phyloP scores from a whole-genome alignment of 768 basidiomycete species.

The Mycena polygramma region DNA sequence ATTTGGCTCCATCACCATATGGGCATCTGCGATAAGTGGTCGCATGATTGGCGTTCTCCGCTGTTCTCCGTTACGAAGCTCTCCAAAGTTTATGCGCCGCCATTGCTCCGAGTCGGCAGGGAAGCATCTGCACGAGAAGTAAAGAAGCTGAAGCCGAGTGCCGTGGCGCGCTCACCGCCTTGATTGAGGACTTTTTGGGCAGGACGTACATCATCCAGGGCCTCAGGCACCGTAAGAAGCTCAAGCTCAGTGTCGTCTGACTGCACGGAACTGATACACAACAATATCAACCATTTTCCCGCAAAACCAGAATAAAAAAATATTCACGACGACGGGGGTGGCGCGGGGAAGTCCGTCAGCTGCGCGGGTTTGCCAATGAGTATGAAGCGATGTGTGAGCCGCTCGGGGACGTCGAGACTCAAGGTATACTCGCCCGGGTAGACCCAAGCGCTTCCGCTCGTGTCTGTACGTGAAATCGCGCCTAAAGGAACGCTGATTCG shows the following conservation, averaged over 20 bases:
- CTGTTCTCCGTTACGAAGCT: neutral
- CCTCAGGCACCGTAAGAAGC: slow-evolving; percentile 13
- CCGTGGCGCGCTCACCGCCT: slow-evolving; percentile 26
- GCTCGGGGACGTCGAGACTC: slow-evolving; percentile 37
- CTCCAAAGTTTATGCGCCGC: slow-evolving; percentile 5
- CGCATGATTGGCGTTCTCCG: slow-evolving; percentile 2
- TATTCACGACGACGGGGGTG: slow-evolving; percentile 36
- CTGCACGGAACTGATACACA: slow-evolving; percentile 27
- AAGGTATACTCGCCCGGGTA: slow-evolving; percentile 34
- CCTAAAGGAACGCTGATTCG: slow-evolving; percentile 30
- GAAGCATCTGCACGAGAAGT: slow-evolving; percentile 25
- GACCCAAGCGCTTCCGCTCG: slow-evolving; percentile 30
- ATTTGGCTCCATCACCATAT: slow-evolving; percentile 16
- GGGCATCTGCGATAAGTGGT: neutral
- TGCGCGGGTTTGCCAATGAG: slow-evolving; percentile 27
- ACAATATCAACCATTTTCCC: slow-evolving; percentile 33
- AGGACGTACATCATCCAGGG: slow-evolving; percentile 8
- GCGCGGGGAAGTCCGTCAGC: slow-evolving; percentile 36
- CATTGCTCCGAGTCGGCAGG: neutral
- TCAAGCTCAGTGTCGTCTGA: slow-evolving; percentile 31
- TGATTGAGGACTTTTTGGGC: slow-evolving; percentile 28
- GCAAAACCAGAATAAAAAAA: slow-evolving; percentile 17
- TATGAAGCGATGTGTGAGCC: slow-evolving; percentile 33
- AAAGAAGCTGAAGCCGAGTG: slow-evolving; percentile 13
- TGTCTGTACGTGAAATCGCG: slow-evolving; percentile 32